A percentile compares a stretch with the other conserved stretches of the same genome.
Evolutionary conservation across 164 flowering plant species (phyloP).

Genomic region (Platanus orientalis): DNA sequence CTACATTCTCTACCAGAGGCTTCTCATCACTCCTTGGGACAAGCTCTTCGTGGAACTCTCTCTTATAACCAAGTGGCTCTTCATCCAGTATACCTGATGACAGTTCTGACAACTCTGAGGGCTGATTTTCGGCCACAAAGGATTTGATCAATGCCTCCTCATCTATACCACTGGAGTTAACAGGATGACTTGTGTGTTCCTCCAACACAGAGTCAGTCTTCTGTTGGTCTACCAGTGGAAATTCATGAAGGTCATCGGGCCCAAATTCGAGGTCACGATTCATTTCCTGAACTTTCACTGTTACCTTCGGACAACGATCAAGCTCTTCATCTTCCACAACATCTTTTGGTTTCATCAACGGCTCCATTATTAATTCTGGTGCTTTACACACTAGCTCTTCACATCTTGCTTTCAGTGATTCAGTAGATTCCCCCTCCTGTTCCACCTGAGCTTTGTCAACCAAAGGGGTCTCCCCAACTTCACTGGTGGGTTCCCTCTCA

Average conservation of each 20-base stretch:
- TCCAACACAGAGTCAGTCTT: too few relatives aligned
- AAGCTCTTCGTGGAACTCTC: neutral
- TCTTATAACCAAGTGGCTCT: neutral
- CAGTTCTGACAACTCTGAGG: neutral
- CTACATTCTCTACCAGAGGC: neutral
- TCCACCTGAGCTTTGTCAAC: too few relatives aligned
- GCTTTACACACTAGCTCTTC: neutral
- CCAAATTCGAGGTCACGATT: neutral
- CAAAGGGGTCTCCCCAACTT: neutral
- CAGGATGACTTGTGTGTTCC: neutral
- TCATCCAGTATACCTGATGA: neutral
- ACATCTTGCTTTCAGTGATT: neutral
- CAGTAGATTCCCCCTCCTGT: neutral
- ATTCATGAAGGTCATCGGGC: neutral
- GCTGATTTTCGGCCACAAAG: neutral
- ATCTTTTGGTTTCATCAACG: neutral
- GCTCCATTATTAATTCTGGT: neutral
- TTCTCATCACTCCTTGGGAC: neutral
- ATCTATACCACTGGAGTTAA: neutral
- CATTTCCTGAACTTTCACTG: neutral
- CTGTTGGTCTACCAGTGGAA: neutral
- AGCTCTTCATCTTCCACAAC: neutral
- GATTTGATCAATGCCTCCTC: neutral
- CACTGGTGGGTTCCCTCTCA: neutral
- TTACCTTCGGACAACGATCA: neutral